A percentile compares a stretch with the other conserved stretches of the same genome.
Evolutionary conservation across 1,284 basidiomycete genomes (phyloP).

Genomic region (Heterobasidion irregulare): DNA sequence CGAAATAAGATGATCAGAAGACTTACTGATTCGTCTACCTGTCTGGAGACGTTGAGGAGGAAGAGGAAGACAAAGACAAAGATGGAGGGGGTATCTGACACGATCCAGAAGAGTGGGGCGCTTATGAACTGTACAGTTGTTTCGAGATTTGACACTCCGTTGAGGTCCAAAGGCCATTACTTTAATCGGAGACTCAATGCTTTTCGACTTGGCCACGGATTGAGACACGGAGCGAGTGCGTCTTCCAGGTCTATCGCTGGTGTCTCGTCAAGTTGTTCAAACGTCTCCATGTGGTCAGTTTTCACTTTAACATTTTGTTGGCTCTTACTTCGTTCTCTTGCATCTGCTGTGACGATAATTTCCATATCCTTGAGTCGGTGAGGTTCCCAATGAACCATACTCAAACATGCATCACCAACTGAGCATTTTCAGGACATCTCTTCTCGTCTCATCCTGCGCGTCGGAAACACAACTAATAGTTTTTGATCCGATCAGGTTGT

Average conservation of each 20-base stretch:
- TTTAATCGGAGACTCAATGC: too few relatives aligned
- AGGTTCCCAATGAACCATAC: conserved; percentile 14
- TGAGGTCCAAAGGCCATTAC: not conserved
- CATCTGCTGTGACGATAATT: conserved; percentile 13
- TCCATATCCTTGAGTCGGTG: conserved; percentile 14
- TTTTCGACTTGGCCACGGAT: too few relatives aligned
- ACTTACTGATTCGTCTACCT: too few relatives aligned
- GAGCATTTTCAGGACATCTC: conserved; percentile 11
- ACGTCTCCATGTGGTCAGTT: too few relatives aligned
- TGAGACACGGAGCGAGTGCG: too few relatives aligned
- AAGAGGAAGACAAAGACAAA: not conserved
- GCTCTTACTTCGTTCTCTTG: not conserved
- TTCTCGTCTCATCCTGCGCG: not conserved
- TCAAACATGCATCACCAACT: conserved; percentile 18
- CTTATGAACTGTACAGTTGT: not conserved
- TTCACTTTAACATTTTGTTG: too few relatives aligned
- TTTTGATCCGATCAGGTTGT: not conserved
- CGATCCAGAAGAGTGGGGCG: too few relatives aligned
- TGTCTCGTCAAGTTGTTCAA: too few relatives aligned
- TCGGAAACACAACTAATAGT: not conserved
- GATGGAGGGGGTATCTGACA: not conserved
- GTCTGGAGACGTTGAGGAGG: not conserved
- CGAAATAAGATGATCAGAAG: too few relatives aligned
- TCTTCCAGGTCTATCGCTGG: too few relatives aligned
- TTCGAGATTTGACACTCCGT: conserved; percentile 1